Conservation (phyloP, 202 grass and related monocot species). For the Panicum virgatum region DNA sequence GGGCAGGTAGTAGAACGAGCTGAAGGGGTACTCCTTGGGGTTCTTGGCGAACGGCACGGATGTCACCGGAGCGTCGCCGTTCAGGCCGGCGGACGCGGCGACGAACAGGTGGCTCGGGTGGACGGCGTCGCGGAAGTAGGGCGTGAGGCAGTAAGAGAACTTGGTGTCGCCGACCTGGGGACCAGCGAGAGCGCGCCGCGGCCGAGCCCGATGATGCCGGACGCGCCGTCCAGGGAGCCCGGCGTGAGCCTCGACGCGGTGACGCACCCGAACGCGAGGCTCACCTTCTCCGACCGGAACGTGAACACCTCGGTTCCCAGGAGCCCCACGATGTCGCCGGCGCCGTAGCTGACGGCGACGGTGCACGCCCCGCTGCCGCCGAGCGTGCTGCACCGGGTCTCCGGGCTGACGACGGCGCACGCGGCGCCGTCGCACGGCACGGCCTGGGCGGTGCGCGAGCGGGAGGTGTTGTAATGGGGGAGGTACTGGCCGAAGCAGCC, state of each 20-base stretch:
- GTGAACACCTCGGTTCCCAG: conserved; percentile 8
- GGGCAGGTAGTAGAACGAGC: conserved; percentile 15
- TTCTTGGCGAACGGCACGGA: conserved; percentile 14
- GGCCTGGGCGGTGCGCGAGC: not conserved
- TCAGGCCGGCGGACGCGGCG: not conserved
- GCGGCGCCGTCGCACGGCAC: not conserved
- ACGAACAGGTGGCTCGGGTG: conserved; percentile 28
- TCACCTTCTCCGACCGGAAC: not conserved
- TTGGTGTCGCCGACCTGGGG: conserved; percentile 12
- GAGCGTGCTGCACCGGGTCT: not conserved
- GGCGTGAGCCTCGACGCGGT: not conserved
- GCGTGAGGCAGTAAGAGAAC: conserved; percentile 41
- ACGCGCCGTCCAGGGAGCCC: conserved; percentile 10
- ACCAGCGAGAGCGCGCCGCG: conserved; percentile 3
- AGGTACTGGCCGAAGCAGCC: not conserved
- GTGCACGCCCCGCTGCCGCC: not conserved
- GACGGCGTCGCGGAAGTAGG: not conserved
- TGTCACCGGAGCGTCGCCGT: not conserved
- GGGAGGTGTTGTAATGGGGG: not conserved
- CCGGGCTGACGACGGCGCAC: not conserved
- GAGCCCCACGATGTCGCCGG: not conserved
- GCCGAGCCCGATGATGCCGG: conserved; percentile 33
- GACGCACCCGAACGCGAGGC: conserved; percentile 13
- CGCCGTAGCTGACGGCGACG: not conserved
- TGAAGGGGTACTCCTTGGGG: not conserved